Evolutionary conservation across 2,329 filamentous ascomycete genomes (phyloP).

Genomic region (Cladosporium velox): DNA sequence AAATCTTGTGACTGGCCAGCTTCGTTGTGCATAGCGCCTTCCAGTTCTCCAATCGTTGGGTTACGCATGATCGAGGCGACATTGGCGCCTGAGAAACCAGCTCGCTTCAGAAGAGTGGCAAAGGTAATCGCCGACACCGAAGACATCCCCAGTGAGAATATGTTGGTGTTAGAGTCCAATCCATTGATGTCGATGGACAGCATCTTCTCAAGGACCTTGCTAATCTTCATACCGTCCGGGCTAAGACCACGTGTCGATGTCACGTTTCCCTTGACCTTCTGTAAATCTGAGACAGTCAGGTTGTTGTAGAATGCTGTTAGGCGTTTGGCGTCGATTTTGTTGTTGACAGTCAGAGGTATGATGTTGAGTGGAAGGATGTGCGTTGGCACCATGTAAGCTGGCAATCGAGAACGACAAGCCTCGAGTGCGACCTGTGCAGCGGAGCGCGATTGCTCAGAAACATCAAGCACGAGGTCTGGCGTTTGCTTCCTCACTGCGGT

Average conservation of each 20-base stretch:
- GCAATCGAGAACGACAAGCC: constrained; percentile 69
- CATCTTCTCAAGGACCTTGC: constrained; percentile 57
- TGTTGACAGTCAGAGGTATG: constrained; percentile 83
- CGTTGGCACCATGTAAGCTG: constrained; percentile 88
- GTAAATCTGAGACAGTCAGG: constrained; percentile 62
- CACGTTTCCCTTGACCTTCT: constrained; percentile 51
- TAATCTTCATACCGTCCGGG: constrained; percentile 45
- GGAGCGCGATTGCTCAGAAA: constrained; percentile 28
- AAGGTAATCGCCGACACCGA: constrained; percentile 81
- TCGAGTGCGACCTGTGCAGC: constrained; percentile 37
- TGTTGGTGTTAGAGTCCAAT: constrained; percentile 61
- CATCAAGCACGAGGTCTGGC: constrained; percentile 38
- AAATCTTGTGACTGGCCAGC: constrained; percentile 22
- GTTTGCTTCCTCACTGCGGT: constrained; percentile 13
- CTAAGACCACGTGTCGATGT: constrained; percentile 33
- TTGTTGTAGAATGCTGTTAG: constrained; percentile 67
- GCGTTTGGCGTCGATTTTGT: constrained; percentile 78
- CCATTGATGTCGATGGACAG: constrained; percentile 47
- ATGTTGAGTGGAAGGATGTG: constrained; percentile 71
- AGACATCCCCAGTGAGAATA: constrained; percentile 86
- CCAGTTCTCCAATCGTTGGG: constrained; percentile 45
- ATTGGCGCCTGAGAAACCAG: constrained; percentile 62
- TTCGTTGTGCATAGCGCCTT: constrained; percentile 35
- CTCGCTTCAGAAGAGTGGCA: constrained; percentile 62
- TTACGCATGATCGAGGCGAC: constrained; percentile 68